A percentile compares a stretch with the other conserved stretches of the same genome.
These are phyloP conservation scores for Paecilomyces dactylethromorphus DNA, from an alignment of 2,329 filamentous ascomycete species.

Conservation along the genomic window DNA sequence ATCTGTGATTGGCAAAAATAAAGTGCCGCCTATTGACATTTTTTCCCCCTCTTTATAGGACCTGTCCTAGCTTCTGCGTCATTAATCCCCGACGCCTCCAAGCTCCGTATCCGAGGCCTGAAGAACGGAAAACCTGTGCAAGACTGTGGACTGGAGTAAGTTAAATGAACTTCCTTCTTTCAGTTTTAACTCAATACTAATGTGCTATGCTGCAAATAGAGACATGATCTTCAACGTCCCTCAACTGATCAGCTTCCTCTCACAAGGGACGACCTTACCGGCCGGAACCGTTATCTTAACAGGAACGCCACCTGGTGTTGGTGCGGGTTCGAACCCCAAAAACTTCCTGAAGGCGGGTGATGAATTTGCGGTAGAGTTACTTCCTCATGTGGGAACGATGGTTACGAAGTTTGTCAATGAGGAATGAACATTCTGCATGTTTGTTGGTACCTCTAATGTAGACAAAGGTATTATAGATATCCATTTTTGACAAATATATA, in stretches of 20 bases:
- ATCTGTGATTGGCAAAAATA: conserved; percentile 3
- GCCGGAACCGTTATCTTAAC: conserved; percentile 39
- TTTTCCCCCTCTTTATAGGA: conserved; percentile 23
- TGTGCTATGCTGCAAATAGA: conserved; percentile 20
- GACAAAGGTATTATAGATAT: background rate
- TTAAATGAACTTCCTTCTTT: background rate
- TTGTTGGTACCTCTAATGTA: background rate
- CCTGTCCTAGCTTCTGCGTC: conserved; percentile 43
- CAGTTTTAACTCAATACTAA: conserved; percentile 3
- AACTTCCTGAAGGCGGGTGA: conserved; percentile 41
- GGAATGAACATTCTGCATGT: background rate
- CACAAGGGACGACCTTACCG: conserved; percentile 36
- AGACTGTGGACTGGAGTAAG: conserved; percentile 38
- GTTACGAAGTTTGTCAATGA: conserved; percentile 37
- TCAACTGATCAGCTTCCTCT: conserved; percentile 34
- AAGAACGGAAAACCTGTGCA: conserved; percentile 50
- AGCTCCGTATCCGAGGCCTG: conserved; percentile 27
- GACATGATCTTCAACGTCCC: conserved; percentile 51
- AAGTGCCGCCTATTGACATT: background rate
- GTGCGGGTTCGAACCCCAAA: conserved; percentile 33
- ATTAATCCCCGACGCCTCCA: conserved; percentile 22
- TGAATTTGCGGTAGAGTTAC: conserved; percentile 44
- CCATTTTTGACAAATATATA: background rate
- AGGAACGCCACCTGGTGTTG: conserved; percentile 38
- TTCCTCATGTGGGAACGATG: conserved; percentile 44